Evolutionary conservation across 2,329 filamentous ascomycete genomes (phyloP).

Genomic region (Fusarium sterilihyphosum): DNA sequence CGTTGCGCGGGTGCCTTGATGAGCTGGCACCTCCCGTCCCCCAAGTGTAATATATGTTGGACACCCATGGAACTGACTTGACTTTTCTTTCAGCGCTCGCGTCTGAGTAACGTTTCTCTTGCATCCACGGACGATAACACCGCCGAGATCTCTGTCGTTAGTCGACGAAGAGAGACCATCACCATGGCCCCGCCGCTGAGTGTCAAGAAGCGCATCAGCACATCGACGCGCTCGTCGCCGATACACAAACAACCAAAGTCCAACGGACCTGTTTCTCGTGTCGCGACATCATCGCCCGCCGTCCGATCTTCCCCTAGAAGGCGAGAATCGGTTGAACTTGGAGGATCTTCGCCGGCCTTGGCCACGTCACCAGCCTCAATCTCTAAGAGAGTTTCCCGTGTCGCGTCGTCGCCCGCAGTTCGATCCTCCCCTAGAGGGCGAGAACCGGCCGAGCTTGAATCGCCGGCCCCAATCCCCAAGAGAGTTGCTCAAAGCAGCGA

Average conservation of each 20-base stretch:
- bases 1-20: not conserved
- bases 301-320: slow-evolving; percentile 1
- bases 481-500: not conserved
- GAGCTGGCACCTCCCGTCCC: not conserved
- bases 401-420: not conserved
- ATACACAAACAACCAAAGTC: not conserved
- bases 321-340: not conserved
- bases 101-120: slow-evolving; percentile 25
- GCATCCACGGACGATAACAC: slow-evolving; percentile 8
- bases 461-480: not conserved
- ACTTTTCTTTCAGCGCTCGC: slow-evolving; percentile 15
- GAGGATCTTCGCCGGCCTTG: not conserved
- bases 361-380: no score
- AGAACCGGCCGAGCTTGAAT: not conserved
- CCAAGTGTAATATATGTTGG: not conserved
- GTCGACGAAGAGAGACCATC: slow-evolving; percentile 3
- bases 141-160: slow-evolving; percentile 4
- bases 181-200: slow-evolving; percentile 7
- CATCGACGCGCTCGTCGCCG: not conserved
- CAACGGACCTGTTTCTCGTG: not conserved
- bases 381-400: not conserved
- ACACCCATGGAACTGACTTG: not conserved
- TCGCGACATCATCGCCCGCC: not conserved
- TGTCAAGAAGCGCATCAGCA: not conserved
- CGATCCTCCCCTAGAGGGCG: slow-evolving; percentile 2